Percentiles rank a stretch among this genome's conserved stretches.
Evolutionary conservation across 441 rosid species (phyloP).

Genomic region (Capsella rubella): DNA sequence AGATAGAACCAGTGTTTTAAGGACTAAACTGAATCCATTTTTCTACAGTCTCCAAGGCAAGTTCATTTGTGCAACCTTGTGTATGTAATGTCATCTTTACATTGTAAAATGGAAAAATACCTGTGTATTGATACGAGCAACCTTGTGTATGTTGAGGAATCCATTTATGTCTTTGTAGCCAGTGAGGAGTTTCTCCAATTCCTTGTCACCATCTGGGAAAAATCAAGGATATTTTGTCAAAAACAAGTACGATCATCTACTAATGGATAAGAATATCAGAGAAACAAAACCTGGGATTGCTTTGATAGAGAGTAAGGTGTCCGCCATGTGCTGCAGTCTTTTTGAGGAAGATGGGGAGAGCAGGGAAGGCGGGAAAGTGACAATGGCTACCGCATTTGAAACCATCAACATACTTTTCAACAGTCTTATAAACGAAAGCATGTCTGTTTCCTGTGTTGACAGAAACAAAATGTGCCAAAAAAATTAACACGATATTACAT

Average conservation of each 20-base stretch:
- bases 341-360: slow-evolving; percentile 71
- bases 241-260: slow-evolving; percentile 7
- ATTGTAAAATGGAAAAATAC: slow-evolving; percentile 41
- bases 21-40: background rate
- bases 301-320: slow-evolving; percentile 82
- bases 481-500: background rate
- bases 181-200: slow-evolving; percentile 78
- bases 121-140: slow-evolving; percentile 85
- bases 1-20: slow-evolving; percentile 5
- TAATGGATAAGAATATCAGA: slow-evolving; percentile 20
- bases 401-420: slow-evolving; percentile 77
- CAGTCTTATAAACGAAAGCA: slow-evolving; percentile 81
- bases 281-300: slow-evolving; percentile 76
- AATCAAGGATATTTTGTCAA: background rate
- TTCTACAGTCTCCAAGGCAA: background rate
- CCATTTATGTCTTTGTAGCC: slow-evolving; percentile 97
- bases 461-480: slow-evolving; percentile 18
- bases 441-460: slow-evolving; percentile 74
- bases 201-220: slow-evolving; percentile 84
- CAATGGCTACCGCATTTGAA: slow-evolving; percentile 80
- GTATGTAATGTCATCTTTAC: background rate
- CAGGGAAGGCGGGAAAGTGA: slow-evolving; percentile 78
- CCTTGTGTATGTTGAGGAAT: slow-evolving; percentile 82
- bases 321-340: slow-evolving; percentile 94
- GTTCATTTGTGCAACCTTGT: background rate